Evolutionary conservation across 2,329 filamentous ascomycete species (phyloP).

Genomic region (Fusarium nematophilum): DNA sequence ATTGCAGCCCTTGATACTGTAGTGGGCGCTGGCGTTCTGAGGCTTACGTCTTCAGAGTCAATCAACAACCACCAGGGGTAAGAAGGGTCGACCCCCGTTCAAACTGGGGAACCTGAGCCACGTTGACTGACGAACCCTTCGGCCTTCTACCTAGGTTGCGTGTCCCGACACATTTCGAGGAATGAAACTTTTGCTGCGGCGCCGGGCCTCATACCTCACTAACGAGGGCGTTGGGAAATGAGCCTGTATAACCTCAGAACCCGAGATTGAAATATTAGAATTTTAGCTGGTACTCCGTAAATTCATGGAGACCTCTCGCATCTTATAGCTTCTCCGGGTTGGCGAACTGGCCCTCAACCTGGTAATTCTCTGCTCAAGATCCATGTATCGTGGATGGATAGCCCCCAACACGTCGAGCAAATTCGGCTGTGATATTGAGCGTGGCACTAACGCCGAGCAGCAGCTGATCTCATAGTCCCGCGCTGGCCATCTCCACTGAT

Average conservation of each 20-base stretch:
- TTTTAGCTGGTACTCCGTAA: no score
- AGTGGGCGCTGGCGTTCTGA: no score
- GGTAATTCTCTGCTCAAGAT: not conserved
- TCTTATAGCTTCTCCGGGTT: not conserved
- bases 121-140: constrained; percentile 9
- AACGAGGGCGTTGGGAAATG: not conserved
- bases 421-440: constrained; percentile 1
- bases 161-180: not conserved
- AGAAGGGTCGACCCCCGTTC: constrained; percentile 5
- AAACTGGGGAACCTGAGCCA: constrained; percentile 14
- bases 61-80: constrained; percentile 3
- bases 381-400: constrained; percentile 8
- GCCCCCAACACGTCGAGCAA: not conserved
- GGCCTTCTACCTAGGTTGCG: not conserved
- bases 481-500: constrained; percentile 26
- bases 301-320: no score
- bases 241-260: constrained; percentile 1
- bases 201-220: not conserved
- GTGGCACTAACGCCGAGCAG: constrained; percentile 18
- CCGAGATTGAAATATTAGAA: not conserved
- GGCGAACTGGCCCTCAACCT: not conserved
- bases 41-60: not conserved
- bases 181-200: not conserved
- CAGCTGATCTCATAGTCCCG: constrained; percentile 26
- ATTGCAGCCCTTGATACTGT: not conserved